A percentile compares a stretch with the other conserved stretches of the same genome.
Evolutionary conservation across 73 alveolate species (phyloP).

Genomic region (Paramecium biaurelia): DNA sequence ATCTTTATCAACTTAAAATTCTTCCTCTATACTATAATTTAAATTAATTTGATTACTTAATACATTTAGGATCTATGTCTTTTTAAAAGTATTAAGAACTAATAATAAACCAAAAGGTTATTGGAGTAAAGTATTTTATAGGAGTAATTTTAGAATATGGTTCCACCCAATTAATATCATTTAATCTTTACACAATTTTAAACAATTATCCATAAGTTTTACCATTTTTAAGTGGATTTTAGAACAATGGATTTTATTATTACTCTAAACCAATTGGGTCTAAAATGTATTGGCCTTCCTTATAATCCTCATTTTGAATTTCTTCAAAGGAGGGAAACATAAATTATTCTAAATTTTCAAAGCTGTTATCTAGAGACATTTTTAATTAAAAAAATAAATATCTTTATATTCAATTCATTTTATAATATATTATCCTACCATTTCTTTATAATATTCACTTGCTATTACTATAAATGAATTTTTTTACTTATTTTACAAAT

Average conservation of each 20-base stretch:
- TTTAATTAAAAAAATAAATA: not conserved
- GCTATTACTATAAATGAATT: not conserved
- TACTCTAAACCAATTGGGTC: not conserved
- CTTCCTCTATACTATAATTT: not conserved
- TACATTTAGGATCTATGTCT: not conserved
- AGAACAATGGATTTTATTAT: not conserved
- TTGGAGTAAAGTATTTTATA: not conserved
- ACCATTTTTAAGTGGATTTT: not conserved
- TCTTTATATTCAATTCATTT: constrained; percentile 2
- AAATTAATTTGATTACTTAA: not conserved
- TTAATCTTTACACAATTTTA: not conserved
- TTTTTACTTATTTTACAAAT: not conserved
- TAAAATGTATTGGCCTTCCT: not conserved
- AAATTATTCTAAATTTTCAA: not conserved
- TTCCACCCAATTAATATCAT: constrained; percentile 42
- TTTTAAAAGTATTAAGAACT: not conserved
- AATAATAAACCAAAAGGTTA: constrained; percentile 30
- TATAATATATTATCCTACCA: not conserved
- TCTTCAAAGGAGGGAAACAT: not conserved
- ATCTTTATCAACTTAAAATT: not conserved
- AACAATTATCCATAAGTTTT: not conserved
- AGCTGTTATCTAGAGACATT: constrained; percentile 4
- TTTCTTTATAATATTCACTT: not conserved
- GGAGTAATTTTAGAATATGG: constrained; percentile 2
- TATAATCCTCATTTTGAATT: not conserved